Evolutionary conservation across 768 basidiomycete genomes (phyloP).

Genomic region (Calocybe indica): DNA sequence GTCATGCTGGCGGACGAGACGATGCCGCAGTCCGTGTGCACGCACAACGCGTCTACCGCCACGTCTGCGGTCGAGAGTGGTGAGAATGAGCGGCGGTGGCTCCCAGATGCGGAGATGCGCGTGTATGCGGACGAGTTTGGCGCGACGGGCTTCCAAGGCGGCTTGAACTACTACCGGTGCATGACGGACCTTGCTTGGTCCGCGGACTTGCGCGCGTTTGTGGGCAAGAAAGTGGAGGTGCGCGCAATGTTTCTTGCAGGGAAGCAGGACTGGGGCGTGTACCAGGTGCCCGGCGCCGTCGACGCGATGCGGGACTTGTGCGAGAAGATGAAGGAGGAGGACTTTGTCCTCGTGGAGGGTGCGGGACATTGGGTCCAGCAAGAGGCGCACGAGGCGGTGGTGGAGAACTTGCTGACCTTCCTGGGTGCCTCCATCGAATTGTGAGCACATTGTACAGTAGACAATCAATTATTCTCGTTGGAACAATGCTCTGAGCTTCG

Average conservation of each 20-base stretch:
- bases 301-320: constrained; percentile 37
- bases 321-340: constrained; percentile 31
- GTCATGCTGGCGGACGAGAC: constrained; percentile 48
- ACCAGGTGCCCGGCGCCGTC: constrained; percentile 42
- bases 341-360: constrained; percentile 45
- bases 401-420: constrained; percentile 35
- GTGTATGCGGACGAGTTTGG: constrained; percentile 45
- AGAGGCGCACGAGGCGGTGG: constrained; percentile 40
- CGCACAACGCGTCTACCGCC: constrained; percentile 24
- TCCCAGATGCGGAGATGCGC: constrained; percentile 39
- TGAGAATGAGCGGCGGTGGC: constrained; percentile 26
- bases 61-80: constrained; percentile 16
- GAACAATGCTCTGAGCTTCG: background rate
- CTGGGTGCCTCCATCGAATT: constrained; percentile 15
- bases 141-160: constrained; percentile 59
- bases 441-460: background rate
- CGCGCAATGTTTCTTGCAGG: constrained; percentile 57
- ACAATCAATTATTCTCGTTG: background rate
- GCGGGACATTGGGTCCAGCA: constrained; percentile 67
- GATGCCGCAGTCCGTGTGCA: constrained; percentile 44
- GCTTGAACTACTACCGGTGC: constrained; percentile 50
- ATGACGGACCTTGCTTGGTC: constrained; percentile 26
- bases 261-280: constrained; percentile 55
- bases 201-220: constrained; percentile 38
- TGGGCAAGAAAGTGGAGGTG: constrained; percentile 38